phyloP scores from a whole-genome alignment of 495 filamentous ascomycete genomes.

The Pseudoneurospora amorphoporcata region DNA sequence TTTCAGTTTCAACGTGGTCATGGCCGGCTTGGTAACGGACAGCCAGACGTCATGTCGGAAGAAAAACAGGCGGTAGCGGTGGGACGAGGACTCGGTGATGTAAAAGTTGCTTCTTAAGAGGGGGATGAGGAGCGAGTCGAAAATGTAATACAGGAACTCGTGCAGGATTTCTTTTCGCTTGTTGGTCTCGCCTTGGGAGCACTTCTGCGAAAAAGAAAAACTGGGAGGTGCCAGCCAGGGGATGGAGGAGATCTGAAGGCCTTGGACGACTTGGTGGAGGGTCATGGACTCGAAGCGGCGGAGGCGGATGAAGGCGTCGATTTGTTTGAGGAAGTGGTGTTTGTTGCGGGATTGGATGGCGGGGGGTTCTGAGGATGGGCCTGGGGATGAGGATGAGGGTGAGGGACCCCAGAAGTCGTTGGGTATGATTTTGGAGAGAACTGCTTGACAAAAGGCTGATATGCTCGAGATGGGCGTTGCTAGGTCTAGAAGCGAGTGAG shows the following conservation, averaged over 20 bases:
- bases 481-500: constrained; percentile 48
- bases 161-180: constrained; percentile 73
- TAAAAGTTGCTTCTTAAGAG: constrained; percentile 83
- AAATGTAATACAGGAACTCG: constrained; percentile 84
- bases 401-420: constrained; percentile 57
- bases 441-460: constrained; percentile 80
- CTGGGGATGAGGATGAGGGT: no score
- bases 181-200: constrained; percentile 56
- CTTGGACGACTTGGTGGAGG: constrained; percentile 67
- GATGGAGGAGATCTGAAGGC: constrained; percentile 56
- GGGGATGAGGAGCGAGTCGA: constrained; percentile 85
- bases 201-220: constrained; percentile 33
- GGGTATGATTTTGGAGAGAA: constrained; percentile 66
- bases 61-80: constrained; percentile 79
- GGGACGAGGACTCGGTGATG: constrained; percentile 77
- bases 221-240: constrained; percentile 58
- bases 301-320: constrained; percentile 68
- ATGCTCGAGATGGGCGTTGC: constrained; percentile 61
- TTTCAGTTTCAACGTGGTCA: constrained; percentile 54
- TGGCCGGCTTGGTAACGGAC: constrained; percentile 58
- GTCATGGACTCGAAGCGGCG: constrained; percentile 72
- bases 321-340: constrained; percentile 46
- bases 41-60: constrained; percentile 93
- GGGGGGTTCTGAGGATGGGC: not conserved
- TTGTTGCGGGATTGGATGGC: constrained; percentile 46